Base-by-base conservation (phyloP, 345 rosid genomes). In the Citrus trifoliata region DNA sequence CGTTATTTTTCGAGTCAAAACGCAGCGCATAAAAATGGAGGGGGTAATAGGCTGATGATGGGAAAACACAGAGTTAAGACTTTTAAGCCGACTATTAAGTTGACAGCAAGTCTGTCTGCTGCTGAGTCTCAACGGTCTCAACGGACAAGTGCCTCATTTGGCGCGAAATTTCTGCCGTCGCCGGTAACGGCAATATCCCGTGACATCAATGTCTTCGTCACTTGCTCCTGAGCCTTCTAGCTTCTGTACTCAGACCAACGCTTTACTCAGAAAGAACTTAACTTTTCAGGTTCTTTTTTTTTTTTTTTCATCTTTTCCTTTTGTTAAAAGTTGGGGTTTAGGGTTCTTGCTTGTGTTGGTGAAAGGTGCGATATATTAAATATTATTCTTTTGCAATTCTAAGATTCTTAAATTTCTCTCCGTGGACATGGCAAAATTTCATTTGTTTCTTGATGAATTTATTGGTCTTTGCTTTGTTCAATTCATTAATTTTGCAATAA, bases 221-320 rank as follows among this genome's bases (percentile, higher is more conserved):
- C 74, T 35, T 37, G 85, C 79, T 78, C 86, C 85, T 37, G 85
- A 77, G 77, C 86, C 85, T 60, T 76, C 91, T 67, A 87, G 90
- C 79, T 92, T 88, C 89, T 76, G 89, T 84, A 83, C 92, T 53
- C 96, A 85, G 80, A 93, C 94, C 76, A 89, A 90, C 81, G 97
- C 98, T 76, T 79, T 95, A 74, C 88, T 93, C 72, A 80, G 95
- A 22, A 95, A 95, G 91, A 95, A 93, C 86, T 80, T 92, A 87
- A 88, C 91, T 70, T 91, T 78, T 79, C 99, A 93, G 97, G 99
- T 95, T 56, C 25, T 42, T 30, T 28, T 19, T 58, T 24, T 73
- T 33, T 33, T 33, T 35, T 35, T 33, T 5, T 0, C 30, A 35
- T 64, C 68, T 67, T 7, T 2, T 6, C 55, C 46, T 76, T 55